Base-by-base conservation (phyloP, 1,139 yeast genomes). In the Candida tetrigidarum region DNA sequence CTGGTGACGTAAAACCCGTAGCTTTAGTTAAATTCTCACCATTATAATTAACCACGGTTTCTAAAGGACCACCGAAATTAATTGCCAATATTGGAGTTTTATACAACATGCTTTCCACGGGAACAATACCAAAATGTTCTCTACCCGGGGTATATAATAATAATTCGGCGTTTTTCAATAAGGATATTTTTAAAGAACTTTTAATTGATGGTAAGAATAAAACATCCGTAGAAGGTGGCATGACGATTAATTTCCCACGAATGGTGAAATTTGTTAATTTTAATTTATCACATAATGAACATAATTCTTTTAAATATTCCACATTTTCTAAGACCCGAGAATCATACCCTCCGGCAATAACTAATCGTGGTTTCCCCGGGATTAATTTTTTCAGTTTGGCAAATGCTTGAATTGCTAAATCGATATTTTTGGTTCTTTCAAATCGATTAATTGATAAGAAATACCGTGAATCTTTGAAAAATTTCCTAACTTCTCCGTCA, bases 101-200 rank as follows among this genome's bases (percentile, higher is more conserved):
- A 50, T 80, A 75, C 39, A 86, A 75, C 97, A 93, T 92, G 15
- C 97, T 91, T 60, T 93, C 99, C 11, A 93, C 76, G 1, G 99
- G 99, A 3, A 95, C 99, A 50, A 93, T 95, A 11, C 99, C 99
- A 62, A 93, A 93, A 66, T 93, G 99, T 63, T 95, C 99, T 57
- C 80, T 80, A 1, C 86, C 77, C 2, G 99, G 99, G 0, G 99
- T 95, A 61, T 93, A 93, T 37, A 91, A 68, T 30, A 95, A 71
- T 45, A 87, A 55, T 44, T 79, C 76, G 2, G 93, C 76, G 9
- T 71, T 64, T 37, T 75, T 64, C 38, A 93, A 69, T 34, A 93
- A 73, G 1, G 82, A 71, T 42, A 84, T 83, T 59, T 91, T 90
- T 45, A 87, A 62, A 2, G 76, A 62, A 1, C 91, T 76, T 36